Conservation (phyloP, 2,329 filamentous ascomycete genomes). For the Herpotrichia juniperi region DNA sequence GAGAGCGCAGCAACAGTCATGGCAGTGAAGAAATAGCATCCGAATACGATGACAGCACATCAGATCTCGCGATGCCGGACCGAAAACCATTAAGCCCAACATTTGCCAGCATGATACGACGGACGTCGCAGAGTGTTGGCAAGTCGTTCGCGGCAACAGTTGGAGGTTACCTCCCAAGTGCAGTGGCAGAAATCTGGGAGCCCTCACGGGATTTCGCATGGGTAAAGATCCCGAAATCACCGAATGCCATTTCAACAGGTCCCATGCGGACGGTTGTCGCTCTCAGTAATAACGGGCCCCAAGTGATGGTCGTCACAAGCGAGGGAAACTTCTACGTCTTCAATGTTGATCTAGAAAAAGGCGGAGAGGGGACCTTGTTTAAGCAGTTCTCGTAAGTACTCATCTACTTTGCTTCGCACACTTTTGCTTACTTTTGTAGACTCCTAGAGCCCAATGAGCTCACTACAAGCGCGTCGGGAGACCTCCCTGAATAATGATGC, state of each 20-base stretch:
- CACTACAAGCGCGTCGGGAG: slow-evolving; percentile 34
- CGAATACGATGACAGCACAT: slow-evolving; percentile 43
- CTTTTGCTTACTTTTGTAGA: slow-evolving; percentile 28
- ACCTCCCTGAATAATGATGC: slow-evolving; percentile 31
- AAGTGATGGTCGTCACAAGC: slow-evolving; percentile 97
- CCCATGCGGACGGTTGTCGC: slow-evolving; percentile 91
- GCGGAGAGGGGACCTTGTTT: slow-evolving; percentile 87
- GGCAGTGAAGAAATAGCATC: slow-evolving; percentile 41
- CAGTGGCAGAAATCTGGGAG: slow-evolving; percentile 98
- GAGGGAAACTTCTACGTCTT: slow-evolving; percentile 96
- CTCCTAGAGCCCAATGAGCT: slow-evolving; percentile 45
- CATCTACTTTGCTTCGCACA: not conserved
- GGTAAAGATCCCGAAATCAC: slow-evolving; percentile 82
- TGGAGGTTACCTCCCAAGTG: slow-evolving; percentile 88
- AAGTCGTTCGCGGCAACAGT: slow-evolving; percentile 87
- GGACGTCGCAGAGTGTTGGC: slow-evolving; percentile 92
- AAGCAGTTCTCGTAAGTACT: slow-evolving; percentile 88
- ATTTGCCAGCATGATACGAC: slow-evolving; percentile 87
- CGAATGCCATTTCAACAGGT: slow-evolving; percentile 43
- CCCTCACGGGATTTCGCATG: slow-evolving; percentile 93
- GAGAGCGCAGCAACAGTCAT: slow-evolving; percentile 52
- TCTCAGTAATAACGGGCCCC: slow-evolving; percentile 91
- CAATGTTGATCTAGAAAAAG: slow-evolving; percentile 91
- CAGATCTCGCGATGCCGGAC: slow-evolving; percentile 34
- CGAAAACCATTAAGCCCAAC: slow-evolving; percentile 67